Evolutionary conservation across 83 land plant genomes (phyloP).

Genomic region (Thuja plicata): DNA sequence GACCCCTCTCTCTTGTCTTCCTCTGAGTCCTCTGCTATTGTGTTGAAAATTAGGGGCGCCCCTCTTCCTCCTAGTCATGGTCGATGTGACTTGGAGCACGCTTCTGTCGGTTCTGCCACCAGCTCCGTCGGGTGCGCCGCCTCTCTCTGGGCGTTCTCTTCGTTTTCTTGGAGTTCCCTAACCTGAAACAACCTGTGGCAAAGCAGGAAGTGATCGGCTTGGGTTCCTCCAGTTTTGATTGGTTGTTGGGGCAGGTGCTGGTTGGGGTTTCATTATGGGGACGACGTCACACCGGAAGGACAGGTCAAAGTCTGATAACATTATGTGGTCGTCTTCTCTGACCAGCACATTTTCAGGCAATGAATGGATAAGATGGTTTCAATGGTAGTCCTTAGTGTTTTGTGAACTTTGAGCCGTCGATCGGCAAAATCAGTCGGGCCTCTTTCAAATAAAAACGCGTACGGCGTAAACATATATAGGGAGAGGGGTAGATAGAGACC

Average conservation of each 20-base stretch:
- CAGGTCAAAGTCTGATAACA: slow-evolving; percentile 71
- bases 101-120: slow-evolving; percentile 31
- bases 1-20: background rate
- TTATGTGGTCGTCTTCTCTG: slow-evolving; percentile 59
- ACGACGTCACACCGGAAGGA: slow-evolving; percentile 62
- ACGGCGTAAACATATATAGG: too few species aligned
- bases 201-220: background rate
- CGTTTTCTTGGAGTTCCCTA: background rate
- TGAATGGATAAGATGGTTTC: too few species aligned
- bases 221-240: background rate
- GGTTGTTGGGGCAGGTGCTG: background rate
- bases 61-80: background rate
- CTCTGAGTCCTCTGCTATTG: background rate
- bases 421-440: too few species aligned
- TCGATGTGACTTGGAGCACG: slow-evolving; percentile 1
- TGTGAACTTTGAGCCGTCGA: too few species aligned
- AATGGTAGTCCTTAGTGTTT: too few species aligned
- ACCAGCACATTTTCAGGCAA: slow-evolving; percentile 62
- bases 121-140: slow-evolving; percentile 15
- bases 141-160: background rate
- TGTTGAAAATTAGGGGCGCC: background rate
- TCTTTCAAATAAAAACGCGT: too few species aligned
- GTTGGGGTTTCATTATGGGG: slow-evolving; percentile 29
- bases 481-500: too few species aligned
- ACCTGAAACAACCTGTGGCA: background rate